phyloP scores from a whole-genome alignment of 2,329 filamentous ascomycete species.

The Fusarium sp. region DNA sequence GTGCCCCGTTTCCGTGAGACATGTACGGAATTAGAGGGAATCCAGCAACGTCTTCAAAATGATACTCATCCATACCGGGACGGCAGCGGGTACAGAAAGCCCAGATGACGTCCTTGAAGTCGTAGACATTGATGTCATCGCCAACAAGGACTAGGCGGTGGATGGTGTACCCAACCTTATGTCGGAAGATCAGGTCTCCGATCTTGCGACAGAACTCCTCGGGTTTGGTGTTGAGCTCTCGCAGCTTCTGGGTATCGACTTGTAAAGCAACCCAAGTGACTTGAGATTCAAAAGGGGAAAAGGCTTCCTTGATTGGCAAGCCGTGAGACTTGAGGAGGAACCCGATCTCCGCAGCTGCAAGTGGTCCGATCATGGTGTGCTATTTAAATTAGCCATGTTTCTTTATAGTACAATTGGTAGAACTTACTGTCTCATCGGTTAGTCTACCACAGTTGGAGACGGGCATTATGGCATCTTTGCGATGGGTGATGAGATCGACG shows the following conservation, averaged over 20 bases:
- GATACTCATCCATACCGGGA: slow-evolving; percentile 59
- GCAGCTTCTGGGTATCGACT: slow-evolving; percentile 70
- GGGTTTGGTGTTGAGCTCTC: slow-evolving; percentile 50
- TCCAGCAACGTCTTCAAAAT: slow-evolving; percentile 59
- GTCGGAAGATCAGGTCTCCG: slow-evolving; percentile 14
- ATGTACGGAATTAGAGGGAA: slow-evolving; percentile 65
- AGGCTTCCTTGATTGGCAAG: slow-evolving; percentile 61
- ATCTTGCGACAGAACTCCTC: slow-evolving; percentile 30
- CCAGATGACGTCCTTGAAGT: slow-evolving; percentile 64
- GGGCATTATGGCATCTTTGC: slow-evolving; percentile 32
- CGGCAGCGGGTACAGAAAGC: slow-evolving; percentile 64
- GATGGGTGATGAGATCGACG: slow-evolving; percentile 34
- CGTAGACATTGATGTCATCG: slow-evolving; percentile 63
- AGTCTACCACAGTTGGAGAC: slow-evolving; percentile 30
- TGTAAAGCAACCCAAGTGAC: slow-evolving; percentile 67
- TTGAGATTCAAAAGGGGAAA: slow-evolving; percentile 62
- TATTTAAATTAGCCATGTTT: background rate
- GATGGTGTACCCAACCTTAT: slow-evolving; percentile 58
- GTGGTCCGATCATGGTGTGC: slow-evolving; percentile 44
- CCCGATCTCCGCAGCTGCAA: slow-evolving; percentile 10
- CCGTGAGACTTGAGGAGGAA: slow-evolving; percentile 38
- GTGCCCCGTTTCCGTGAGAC: slow-evolving; percentile 56
- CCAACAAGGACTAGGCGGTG: slow-evolving; percentile 63
- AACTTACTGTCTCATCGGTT: slow-evolving; percentile 19
- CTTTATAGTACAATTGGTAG: rapidly evolving